These are phyloP conservation scores for Lentinula edodes DNA, from an alignment of 768 basidiomycete species.

Conservation along the genomic window DNA sequence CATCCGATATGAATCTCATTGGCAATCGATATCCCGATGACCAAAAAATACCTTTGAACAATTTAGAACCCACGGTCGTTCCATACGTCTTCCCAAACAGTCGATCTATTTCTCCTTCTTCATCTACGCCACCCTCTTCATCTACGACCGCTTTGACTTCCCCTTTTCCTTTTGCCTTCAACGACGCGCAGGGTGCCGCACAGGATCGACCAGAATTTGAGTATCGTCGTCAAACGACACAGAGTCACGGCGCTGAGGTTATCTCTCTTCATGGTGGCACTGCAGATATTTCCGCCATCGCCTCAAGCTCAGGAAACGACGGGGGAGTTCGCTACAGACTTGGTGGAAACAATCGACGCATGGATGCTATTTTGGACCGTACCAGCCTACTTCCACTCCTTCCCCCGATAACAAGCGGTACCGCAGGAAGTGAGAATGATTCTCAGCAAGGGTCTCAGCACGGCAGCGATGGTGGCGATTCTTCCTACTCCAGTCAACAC, in stretches of 20 bases:
- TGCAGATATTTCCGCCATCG: slow-evolving; percentile 59
- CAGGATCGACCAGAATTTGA: slow-evolving; percentile 63
- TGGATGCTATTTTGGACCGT: slow-evolving; percentile 32
- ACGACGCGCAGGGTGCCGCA: slow-evolving; percentile 30
- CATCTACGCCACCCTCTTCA: slow-evolving; percentile 54
- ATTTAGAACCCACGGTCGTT: slow-evolving; percentile 36
- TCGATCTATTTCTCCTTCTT: slow-evolving; percentile 69
- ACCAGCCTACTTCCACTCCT: slow-evolving; percentile 44
- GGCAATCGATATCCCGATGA: slow-evolving; percentile 43
- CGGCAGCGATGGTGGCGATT: slow-evolving; percentile 56
- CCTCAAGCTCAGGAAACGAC: slow-evolving; percentile 27
- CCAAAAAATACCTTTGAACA: slow-evolving; percentile 47
- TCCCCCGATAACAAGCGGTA: slow-evolving; percentile 36
- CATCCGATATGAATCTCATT: slow-evolving; percentile 40
- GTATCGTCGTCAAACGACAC: slow-evolving; percentile 53
- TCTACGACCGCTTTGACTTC: slow-evolving; percentile 63
- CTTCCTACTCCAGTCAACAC: slow-evolving; percentile 32
- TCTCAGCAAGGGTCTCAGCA: slow-evolving; percentile 51
- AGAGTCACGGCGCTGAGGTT: slow-evolving; percentile 63
- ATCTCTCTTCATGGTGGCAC: slow-evolving; percentile 51
- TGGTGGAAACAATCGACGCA: slow-evolving; percentile 16
- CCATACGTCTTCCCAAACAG: slow-evolving; percentile 61
- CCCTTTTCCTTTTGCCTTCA: slow-evolving; percentile 60
- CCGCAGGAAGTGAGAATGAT: slow-evolving; percentile 35
- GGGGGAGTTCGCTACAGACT: slow-evolving; percentile 62